phyloP scores from a whole-genome alignment of 768 basidiomycete genomes.

The Xerocomus potaroensis region DNA sequence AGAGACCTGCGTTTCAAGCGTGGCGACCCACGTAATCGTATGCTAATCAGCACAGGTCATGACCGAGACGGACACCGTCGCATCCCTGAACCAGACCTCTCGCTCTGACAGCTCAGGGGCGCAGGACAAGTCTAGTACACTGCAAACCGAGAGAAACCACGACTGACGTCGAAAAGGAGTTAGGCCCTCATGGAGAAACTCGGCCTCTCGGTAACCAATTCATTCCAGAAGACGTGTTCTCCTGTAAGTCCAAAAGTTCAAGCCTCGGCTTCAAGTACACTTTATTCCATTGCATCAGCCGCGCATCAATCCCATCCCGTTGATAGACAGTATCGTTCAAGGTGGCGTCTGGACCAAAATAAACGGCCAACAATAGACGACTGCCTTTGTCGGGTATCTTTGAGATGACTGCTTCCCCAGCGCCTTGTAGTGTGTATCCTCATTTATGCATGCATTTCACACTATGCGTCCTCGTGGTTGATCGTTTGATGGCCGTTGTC shows the following conservation, averaged over 20 bases:
- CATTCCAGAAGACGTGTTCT: too few relatives aligned
- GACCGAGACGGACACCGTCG: not conserved
- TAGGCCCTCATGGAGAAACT: too few relatives aligned
- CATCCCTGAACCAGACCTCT: not conserved
- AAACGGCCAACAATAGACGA: not conserved
- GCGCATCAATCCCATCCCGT: not conserved
- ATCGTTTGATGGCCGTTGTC: not conserved
- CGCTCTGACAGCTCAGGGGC: not conserved
- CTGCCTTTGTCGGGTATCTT: not conserved
- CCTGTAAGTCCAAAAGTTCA: constrained; percentile 4
- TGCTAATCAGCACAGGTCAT: not conserved
- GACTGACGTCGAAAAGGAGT: constrained; percentile 1
- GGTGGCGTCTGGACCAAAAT: not conserved
- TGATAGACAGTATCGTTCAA: not conserved
- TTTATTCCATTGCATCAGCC: not conserved
- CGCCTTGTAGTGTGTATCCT: not conserved
- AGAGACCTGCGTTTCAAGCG: not conserved
- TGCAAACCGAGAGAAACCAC: too few relatives aligned
- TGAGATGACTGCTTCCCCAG: not conserved
- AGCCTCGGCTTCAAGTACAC: not conserved
- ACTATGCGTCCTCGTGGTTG: not conserved
- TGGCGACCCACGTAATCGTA: constrained; percentile 2
- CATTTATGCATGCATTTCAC: not conserved
- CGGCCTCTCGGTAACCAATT: not conserved
- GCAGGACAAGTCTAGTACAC: not conserved